phyloP scores from a whole-genome alignment of 768 basidiomycete species.

The Rhizopogon vesiculosus region DNA sequence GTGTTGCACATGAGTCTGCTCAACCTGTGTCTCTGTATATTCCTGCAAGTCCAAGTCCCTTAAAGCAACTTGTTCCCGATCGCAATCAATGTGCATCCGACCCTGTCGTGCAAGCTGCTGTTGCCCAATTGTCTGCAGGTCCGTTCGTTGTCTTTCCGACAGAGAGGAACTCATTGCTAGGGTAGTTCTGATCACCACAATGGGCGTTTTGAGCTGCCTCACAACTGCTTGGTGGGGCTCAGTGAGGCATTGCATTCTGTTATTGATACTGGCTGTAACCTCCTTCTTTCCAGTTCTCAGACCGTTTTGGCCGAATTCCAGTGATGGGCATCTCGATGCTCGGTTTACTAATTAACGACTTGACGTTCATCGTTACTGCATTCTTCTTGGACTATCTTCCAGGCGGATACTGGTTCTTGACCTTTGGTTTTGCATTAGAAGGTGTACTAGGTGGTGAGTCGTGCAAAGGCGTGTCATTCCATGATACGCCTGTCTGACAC shows the following conservation, averaged over 20 bases:
- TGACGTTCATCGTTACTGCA: conserved; percentile 60
- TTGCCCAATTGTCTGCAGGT: conserved; percentile 60
- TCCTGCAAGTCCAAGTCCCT: too few relatives aligned
- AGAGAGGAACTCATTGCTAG: neutral
- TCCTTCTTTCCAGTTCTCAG: conserved; percentile 50
- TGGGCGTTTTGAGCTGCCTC: conserved; percentile 71
- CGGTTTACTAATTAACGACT: conserved; percentile 59
- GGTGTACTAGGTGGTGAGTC: conserved; percentile 67
- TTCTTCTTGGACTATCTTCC: too few relatives aligned
- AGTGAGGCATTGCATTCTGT: neutral
- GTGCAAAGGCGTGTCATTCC: neutral
- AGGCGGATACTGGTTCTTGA: conserved; percentile 80
- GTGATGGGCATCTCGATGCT: conserved; percentile 58
- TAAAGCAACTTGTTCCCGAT: too few relatives aligned
- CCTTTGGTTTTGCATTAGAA: conserved; percentile 61
- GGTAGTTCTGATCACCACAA: conserved; percentile 29
- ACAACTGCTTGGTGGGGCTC: conserved; percentile 83
- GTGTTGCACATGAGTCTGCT: too few relatives aligned
- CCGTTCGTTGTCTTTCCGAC: conserved; percentile 15
- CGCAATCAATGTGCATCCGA: too few relatives aligned
- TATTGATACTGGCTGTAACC: neutral
- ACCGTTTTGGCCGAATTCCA: conserved; percentile 66
- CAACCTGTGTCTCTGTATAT: too few relatives aligned
- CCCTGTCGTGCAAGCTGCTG: too few relatives aligned
- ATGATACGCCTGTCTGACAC: conserved; percentile 1